Percentiles rank a stretch among this genome's conserved stretches.
phyloP scores from a whole-genome alignment of 345 rosid genomes.

The Mercurialis annua region DNA sequence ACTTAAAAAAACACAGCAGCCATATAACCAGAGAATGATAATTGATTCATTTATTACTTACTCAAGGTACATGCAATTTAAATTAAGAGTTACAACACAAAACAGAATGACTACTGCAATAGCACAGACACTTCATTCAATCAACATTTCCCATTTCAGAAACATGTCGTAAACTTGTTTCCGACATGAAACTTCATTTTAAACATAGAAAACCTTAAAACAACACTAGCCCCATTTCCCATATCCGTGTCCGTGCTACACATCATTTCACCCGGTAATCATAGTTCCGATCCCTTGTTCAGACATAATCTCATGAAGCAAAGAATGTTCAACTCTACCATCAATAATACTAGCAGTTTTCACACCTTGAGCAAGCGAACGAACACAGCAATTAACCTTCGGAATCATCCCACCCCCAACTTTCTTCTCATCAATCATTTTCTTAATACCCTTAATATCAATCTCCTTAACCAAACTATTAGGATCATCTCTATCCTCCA shows the following conservation, averaged over 20 bases:
- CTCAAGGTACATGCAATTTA: background rate
- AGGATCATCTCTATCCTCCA: conserved; percentile 56
- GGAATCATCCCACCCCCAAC: conserved; percentile 96
- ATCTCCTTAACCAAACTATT: conserved; percentile 77
- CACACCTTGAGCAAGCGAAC: conserved; percentile 85
- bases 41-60: background rate
- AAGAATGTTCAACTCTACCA: conserved; percentile 75
- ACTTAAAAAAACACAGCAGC: too few relatives aligned
- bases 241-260: too few relatives aligned
- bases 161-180: too few relatives aligned
- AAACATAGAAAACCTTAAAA: too few relatives aligned
- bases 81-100: background rate
- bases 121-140: too few relatives aligned
- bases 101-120: background rate
- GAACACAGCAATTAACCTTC: conserved; percentile 78
- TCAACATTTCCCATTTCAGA: too few relatives aligned
- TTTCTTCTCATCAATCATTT: conserved; percentile 66
- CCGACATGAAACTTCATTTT: too few relatives aligned
- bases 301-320: conserved; percentile 86
- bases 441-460: conserved; percentile 79
- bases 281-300: conserved; percentile 94
- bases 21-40: background rate
- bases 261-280: conserved; percentile 56
- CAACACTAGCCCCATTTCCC: too few relatives aligned
- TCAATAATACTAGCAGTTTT: conserved; percentile 88